Evolutionary conservation across 768 basidiomycete species (phyloP).

Genomic region (Tephrocybe rancida): DNA sequence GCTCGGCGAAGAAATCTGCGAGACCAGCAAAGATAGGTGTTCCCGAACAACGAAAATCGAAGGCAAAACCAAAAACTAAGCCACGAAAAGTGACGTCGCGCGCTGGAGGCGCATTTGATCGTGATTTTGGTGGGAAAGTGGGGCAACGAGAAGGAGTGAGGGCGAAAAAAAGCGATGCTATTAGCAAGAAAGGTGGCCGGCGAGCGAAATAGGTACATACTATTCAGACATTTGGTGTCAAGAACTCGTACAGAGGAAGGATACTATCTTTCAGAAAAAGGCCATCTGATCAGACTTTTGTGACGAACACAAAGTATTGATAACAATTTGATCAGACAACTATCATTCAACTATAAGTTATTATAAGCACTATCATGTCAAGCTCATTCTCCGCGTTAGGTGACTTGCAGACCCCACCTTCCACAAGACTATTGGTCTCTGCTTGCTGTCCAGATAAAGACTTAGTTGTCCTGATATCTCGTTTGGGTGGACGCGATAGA

Average conservation of each 20-base stretch:
- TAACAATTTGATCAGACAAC: no score
- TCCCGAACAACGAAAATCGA: slow-evolving; percentile 34
- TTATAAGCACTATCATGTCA: slow-evolving; percentile 33
- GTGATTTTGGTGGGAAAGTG: slow-evolving; percentile 53
- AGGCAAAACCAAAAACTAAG: slow-evolving; percentile 36
- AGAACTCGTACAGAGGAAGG: neutral
- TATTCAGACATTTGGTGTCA: no score
- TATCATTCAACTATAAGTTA: no score
- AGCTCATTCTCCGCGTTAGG: slow-evolving; percentile 62
- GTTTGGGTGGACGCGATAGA: slow-evolving; percentile 67
- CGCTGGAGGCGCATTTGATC: slow-evolving; percentile 52
- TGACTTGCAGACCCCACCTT: slow-evolving; percentile 54
- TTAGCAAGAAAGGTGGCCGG: slow-evolving; percentile 53
- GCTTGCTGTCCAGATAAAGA: slow-evolving; percentile 90
- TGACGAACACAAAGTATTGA: no score
- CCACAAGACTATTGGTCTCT: slow-evolving; percentile 58
- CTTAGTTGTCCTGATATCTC: slow-evolving; percentile 66
- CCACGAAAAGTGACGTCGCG: slow-evolving; percentile 34
- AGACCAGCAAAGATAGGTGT: slow-evolving; percentile 77
- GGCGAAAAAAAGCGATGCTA: slow-evolving; percentile 62
- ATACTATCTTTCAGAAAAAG: no score
- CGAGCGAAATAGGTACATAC: slow-evolving; percentile 28
- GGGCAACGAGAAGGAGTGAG: slow-evolving; percentile 57
- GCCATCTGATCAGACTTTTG: no score
- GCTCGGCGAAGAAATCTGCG: slow-evolving; percentile 81